Conservation (phyloP, 177 flowering plant species). For the Vitis hybrid region DNA sequence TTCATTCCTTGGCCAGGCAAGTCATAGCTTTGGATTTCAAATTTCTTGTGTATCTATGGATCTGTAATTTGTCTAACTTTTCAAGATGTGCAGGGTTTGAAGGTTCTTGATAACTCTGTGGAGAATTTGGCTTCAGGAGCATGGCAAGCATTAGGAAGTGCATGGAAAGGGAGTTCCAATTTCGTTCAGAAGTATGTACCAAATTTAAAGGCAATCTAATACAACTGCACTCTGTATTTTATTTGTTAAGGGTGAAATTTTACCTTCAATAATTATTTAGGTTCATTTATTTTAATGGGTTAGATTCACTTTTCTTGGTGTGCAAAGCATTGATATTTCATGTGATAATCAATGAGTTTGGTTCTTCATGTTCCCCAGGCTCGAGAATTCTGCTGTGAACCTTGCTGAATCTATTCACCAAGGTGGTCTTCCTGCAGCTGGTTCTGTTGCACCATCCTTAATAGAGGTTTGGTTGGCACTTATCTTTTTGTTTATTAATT, state of each 20-base stretch:
- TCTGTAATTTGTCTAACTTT: background rate
- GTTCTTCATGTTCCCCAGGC: conserved; percentile 39
- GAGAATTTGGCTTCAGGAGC: conserved; percentile 94
- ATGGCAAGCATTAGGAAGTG: conserved; percentile 93
- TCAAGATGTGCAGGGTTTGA: conserved; percentile 66
- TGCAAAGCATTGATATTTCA: too few relatives aligned
- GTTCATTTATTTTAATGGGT: too few relatives aligned
- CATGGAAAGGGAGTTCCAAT: conserved; percentile 75
- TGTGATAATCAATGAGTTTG: background rate
- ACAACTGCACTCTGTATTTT: background rate
- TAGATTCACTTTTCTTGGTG: too few relatives aligned
- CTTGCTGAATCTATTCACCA: conserved; percentile 71
- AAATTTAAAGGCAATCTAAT: background rate
- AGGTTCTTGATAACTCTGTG: conserved; percentile 80
- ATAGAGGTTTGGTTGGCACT: conserved; percentile 57
- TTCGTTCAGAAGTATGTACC: conserved; percentile 76
- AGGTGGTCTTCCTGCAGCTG: conserved; percentile 54
- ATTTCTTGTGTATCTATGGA: background rate
- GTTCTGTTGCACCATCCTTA: conserved; percentile 74
- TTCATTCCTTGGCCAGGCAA: conserved; percentile 82
- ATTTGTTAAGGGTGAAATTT: background rate
- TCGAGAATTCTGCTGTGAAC: conserved; percentile 75
- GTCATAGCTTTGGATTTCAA: conserved; percentile 11
- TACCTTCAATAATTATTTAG: too few relatives aligned
- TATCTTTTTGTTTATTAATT: background rate